Evolutionary conservation across 768 basidiomycete species (phyloP), one percentile per base, ranked within the genome.

Genomic region (Tylopilus plumbeoviolaceoides): DNA sequence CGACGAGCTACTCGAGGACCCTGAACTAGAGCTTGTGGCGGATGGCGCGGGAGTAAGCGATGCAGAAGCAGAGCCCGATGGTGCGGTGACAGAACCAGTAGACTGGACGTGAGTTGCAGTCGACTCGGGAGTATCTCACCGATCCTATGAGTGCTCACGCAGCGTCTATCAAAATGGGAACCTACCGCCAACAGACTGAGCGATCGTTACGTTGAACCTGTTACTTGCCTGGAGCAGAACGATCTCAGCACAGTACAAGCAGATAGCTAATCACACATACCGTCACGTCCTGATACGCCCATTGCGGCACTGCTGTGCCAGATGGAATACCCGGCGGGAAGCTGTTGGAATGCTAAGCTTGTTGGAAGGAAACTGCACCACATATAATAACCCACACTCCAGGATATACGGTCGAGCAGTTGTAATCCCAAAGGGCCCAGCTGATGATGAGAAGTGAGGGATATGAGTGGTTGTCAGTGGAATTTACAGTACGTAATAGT

Each of bases 271-370:
- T 56, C 63, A 40, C n/a, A 33, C 77, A 45, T 59, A 77, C 75
- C 61, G 71, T 63, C 18, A 84, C 77, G 51, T 81, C 75, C 27
- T 79, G 66, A 55, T 78, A 86, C 11, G 84, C 84, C 84, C 84
- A 86, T 11, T 75, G 75, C 7, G 83, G 84, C 20, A 85, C 73
- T 8, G 71, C 68, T 2, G 78, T 72, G 8, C 75, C 76, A 0
- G 58, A 51, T 2, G 84, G 83, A 42, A 85, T 66, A n/a, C 65
- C 58, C n/a, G 21, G 45, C 0, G 79, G 77, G 55, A 70, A 83
- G 15, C 80, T 80, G 39, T 47, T 17, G 46, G 6, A 33, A 30
- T 20, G 11, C n/a, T 57, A 8, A 57, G 25, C 18, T 23, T 20
- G 2, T 17, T 7, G 14, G n/a, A 15, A 41, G 14, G n/a, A 15